phyloP scores from a whole-genome alignment of 441 rosid genomes.

The Populus trichocarpa region DNA sequence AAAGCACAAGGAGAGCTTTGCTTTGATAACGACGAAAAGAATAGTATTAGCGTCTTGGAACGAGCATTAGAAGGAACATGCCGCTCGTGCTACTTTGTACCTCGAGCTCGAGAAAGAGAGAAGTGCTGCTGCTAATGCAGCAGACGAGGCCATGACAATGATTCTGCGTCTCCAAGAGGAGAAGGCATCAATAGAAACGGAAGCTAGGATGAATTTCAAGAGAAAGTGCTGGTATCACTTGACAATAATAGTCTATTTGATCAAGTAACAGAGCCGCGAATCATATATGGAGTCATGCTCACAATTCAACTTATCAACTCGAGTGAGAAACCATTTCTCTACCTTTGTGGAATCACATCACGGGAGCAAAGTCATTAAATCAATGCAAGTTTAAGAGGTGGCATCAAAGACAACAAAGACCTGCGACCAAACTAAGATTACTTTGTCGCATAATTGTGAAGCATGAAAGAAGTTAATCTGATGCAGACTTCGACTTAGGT shows the following conservation, averaged over 20 bases:
- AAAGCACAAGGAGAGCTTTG: slow-evolving; percentile 19
- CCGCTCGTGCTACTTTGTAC: slow-evolving; percentile 38
- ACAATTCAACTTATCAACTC: not conserved
- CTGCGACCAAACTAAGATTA: not conserved
- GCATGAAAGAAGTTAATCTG: no score
- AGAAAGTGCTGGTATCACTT: not conserved
- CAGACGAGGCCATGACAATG: slow-evolving; percentile 80
- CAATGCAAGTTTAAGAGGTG: not conserved
- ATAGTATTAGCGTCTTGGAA: slow-evolving; percentile 27
- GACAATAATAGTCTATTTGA: not conserved
- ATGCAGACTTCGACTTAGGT: no score
- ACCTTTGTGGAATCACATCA: not conserved
- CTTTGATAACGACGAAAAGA: slow-evolving; percentile 25
- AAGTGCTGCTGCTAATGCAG: slow-evolving; percentile 71
- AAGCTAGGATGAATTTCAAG: slow-evolving; percentile 33
- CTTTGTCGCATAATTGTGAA: not conserved
- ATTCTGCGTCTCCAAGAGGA: slow-evolving; percentile 60
- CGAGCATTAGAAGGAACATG: slow-evolving; percentile 38
- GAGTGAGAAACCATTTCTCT: not conserved
- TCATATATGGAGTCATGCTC: not conserved
- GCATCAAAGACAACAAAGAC: not conserved
- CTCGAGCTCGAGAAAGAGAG: slow-evolving; percentile 81
- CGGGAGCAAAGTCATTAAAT: not conserved
- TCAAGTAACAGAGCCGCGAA: not conserved
- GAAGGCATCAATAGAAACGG: slow-evolving; percentile 55